These are phyloP conservation scores for Neospora caninum DNA, from an alignment of 169 alveolate genomes.

Conservation along the genomic window DNA sequence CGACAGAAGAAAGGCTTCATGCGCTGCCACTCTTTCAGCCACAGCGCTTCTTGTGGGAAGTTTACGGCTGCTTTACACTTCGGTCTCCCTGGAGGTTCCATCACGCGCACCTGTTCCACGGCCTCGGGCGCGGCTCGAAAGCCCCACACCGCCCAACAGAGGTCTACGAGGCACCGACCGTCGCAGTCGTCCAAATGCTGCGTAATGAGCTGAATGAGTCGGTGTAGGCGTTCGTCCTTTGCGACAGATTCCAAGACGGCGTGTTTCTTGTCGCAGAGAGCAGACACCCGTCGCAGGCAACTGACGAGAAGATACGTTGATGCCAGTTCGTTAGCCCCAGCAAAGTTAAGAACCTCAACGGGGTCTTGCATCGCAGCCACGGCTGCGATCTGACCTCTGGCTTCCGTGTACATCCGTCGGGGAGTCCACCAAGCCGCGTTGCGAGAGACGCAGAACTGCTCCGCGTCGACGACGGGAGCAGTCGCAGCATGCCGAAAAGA, in stretches of 20 bases:
- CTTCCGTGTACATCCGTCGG: neutral
- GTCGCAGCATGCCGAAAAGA: too few species aligned
- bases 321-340: neutral
- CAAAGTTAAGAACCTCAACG: conserved; percentile 26
- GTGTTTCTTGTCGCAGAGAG: neutral
- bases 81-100: too few species aligned
- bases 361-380: neutral
- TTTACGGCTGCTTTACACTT: too few species aligned
- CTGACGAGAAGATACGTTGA: neutral
- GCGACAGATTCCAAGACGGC: neutral
- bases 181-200: conserved; percentile 11
- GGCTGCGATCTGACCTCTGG: neutral
- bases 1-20: neutral
- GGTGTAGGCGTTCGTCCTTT: conserved; percentile 20
- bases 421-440: neutral
- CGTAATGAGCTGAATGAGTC: neutral
- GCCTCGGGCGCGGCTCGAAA: neutral
- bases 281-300: neutral
- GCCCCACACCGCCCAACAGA: neutral
- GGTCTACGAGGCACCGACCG: conserved; percentile 20
- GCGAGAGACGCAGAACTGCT: too few species aligned
- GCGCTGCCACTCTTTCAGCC: neutral
- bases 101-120: neutral
- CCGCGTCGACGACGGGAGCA: neutral
- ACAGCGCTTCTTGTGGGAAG: too few species aligned